Evolutionary conservation across 495 filamentous ascomycete genomes (phyloP).

Genomic region (Penicillium coffeae): DNA sequence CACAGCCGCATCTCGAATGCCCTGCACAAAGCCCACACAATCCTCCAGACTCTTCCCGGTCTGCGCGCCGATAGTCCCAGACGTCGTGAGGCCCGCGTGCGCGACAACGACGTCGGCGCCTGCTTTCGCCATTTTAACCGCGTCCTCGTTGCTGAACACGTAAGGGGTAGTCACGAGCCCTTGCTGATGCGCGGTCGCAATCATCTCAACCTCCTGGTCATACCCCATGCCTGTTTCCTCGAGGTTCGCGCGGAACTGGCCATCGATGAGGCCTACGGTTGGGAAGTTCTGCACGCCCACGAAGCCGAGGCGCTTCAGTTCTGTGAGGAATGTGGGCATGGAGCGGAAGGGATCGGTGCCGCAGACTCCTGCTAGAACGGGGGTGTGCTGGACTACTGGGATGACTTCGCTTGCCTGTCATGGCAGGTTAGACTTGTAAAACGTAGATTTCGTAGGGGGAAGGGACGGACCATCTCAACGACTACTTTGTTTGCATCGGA

Average conservation of each 20-base stretch:
- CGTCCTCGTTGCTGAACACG: conserved; percentile 60
- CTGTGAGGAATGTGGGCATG: conserved; percentile 52
- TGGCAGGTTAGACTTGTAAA: no score
- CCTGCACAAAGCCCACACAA: conserved; percentile 55
- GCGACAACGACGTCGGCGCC: conserved; percentile 67
- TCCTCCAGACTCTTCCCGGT: conserved; percentile 59
- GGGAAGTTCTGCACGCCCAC: conserved; percentile 71
- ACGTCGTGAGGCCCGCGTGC: conserved; percentile 66
- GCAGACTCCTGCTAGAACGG: conserved; percentile 64
- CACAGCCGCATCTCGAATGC: conserved; percentile 57
- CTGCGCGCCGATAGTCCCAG: conserved; percentile 58
- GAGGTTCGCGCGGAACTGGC: conserved; percentile 58
- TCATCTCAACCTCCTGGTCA: conserved; percentile 60
- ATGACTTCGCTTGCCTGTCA: conserved; percentile 57
- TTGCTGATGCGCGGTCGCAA: conserved; percentile 50
- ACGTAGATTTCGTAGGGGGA: background rate
- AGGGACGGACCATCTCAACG: conserved; percentile 57
- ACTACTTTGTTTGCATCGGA: conserved; percentile 68
- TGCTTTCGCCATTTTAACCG: conserved; percentile 53
- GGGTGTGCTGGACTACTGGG: conserved; percentile 55
- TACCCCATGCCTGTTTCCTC: conserved; percentile 72
- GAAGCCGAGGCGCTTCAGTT: conserved; percentile 58
- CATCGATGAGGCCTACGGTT: conserved; percentile 68
- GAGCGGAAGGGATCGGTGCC: conserved; percentile 61
- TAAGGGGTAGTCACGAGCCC: conserved; percentile 65